phyloP scores from a whole-genome alignment of 108 stramenopile genomes.

The Skeletonema menzelii region DNA sequence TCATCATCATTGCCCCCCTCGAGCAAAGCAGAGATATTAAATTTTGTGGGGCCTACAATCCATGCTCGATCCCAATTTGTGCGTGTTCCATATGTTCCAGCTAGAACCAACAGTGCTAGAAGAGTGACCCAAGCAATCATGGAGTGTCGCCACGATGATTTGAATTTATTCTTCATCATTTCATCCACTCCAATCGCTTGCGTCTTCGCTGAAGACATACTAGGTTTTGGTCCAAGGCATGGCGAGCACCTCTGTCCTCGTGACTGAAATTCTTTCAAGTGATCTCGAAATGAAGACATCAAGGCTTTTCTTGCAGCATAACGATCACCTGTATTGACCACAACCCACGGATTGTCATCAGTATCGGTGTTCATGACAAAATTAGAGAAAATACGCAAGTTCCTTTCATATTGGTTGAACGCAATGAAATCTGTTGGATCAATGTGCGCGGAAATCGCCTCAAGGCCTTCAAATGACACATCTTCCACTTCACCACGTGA shows the following conservation, averaged over 20 bases:
- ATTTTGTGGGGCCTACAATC: constrained; percentile 17
- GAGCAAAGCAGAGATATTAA: constrained; percentile 37
- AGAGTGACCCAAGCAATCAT: constrained; percentile 26
- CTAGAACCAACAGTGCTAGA: constrained; percentile 27
- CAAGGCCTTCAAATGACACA: constrained; percentile 53
- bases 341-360: constrained; percentile 29
- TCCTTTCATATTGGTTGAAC: constrained; percentile 71
- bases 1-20: constrained; percentile 20
- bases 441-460: constrained; percentile 70
- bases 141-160: constrained; percentile 21
- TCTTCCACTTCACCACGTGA: constrained; percentile 32
- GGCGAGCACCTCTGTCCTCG: constrained; percentile 23
- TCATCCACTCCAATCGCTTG: constrained; percentile 26
- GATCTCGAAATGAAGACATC: constrained; percentile 56
- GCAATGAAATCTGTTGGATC: constrained; percentile 85
- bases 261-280: constrained; percentile 42
- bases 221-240: constrained; percentile 13
- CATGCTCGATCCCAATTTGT: constrained; percentile 27
- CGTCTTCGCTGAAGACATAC: constrained; percentile 6
- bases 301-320: constrained; percentile 63
- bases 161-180: constrained; percentile 38
- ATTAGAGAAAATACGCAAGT: constrained; percentile 59
- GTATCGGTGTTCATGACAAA: constrained; percentile 66
- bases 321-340: constrained; percentile 25
- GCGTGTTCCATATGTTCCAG: constrained; percentile 27